Base-by-base conservation (phyloP, 2,329 filamentous ascomycete genomes). In the Fusarium newnesense region DNA sequence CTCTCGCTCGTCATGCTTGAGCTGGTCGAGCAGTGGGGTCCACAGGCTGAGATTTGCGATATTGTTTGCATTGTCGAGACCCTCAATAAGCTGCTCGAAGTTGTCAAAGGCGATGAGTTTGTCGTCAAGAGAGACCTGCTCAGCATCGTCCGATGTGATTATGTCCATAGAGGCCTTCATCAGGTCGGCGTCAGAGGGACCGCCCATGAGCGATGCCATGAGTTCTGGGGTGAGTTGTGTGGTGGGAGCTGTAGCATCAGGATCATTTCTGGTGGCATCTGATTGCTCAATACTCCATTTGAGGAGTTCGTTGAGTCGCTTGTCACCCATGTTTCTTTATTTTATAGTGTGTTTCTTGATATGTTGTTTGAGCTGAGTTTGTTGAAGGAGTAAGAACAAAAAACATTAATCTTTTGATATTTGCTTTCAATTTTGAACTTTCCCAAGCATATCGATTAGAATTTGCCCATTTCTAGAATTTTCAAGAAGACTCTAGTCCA, bases 11-110 rank as follows among this genome's bases (percentile, higher is more conserved):
- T 88, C 86, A 77, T 91, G 87, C 56, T 87, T 85, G 19, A 99
- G 86, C 72, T 93, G 90, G 13, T 87, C 83, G 16, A 98, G 85
- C 43, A 99, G 86, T 15, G 94, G 94, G 16, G 89, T 88, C 96
- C 96, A 99, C 37, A 98, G 87, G 11, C 88, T 88, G 26, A 98
- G 85, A 34, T 89, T 89, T 74, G 91, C 91, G 76, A 99, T 89
- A 84, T 98, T 97, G 86, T 98, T 99, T 66, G 96, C 96, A 82
- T 99, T 99, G 87, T 99, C 96, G 77, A 98, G 90, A 72, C 90
- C 91, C 85, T 98, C 95, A 78, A 98, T 92, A 67, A 97, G 87
- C 82, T 97, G 94, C 85, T 97, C 95, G 72, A 98, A 93, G 84
- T 98, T 97, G 88, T 97, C 95, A 83, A 97, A 97, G 42, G 95